phyloP scores from a whole-genome alignment of 2,329 filamentous ascomycete species.

The Exophiala bonariae region DNA sequence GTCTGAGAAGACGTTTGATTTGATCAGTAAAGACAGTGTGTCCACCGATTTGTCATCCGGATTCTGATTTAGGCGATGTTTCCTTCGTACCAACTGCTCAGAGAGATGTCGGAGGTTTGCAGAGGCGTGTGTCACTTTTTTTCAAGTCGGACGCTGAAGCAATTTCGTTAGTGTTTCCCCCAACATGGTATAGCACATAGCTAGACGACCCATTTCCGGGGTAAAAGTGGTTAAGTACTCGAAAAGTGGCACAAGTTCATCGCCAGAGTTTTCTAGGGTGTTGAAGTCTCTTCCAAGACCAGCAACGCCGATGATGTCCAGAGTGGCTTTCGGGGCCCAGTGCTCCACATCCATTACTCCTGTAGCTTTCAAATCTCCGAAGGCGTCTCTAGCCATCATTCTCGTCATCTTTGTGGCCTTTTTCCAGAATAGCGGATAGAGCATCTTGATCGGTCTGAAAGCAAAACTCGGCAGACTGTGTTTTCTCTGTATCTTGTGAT shows the following conservation, averaged over 20 bases:
- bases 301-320: constrained; percentile 67
- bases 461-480: constrained; percentile 78
- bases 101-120: constrained; percentile 37
- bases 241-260: constrained; percentile 60
- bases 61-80: constrained; percentile 32
- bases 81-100: constrained; percentile 38
- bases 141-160: constrained; percentile 30
- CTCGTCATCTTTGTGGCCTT: constrained; percentile 69
- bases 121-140: constrained; percentile 37
- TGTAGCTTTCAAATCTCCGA: constrained; percentile 30
- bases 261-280: constrained; percentile 62
- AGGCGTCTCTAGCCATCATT: constrained; percentile 52
- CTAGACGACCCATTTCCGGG: constrained; percentile 53
- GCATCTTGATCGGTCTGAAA: constrained; percentile 77
- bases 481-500: constrained; percentile 77
- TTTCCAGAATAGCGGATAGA: constrained; percentile 82
- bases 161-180: constrained; percentile 43
- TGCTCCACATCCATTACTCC: constrained; percentile 52
- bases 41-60: constrained; percentile 53
- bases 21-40: constrained; percentile 78
- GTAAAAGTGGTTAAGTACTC: constrained; percentile 54
- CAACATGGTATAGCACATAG: constrained; percentile 61
- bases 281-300: constrained; percentile 71
- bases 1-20: constrained; percentile 72
- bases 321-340: constrained; percentile 63